Base-by-base conservation (phyloP, 176 grass and related monocot species). In the Carex scoparia region DNA sequence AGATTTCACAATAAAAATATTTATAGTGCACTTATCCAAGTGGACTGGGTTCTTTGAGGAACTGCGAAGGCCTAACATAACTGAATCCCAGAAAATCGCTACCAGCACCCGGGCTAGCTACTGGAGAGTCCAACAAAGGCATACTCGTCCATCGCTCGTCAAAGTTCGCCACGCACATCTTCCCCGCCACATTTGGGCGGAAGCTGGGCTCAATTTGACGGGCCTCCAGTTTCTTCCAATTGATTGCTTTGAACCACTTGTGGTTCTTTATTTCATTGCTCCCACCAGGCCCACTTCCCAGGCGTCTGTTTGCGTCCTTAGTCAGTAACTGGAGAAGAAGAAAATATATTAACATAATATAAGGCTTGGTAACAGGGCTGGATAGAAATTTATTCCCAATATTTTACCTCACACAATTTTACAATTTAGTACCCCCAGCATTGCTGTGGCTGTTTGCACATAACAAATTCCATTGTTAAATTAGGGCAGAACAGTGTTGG, bases 241-340 rank as follows among this genome's bases (percentile, higher is more conserved):
- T 94, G 23, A 98, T 88, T 56, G 88, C 44, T 81, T 98, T 98
- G 88, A 98, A 94, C 96, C 96, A 98, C 48, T 94, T 98, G 80
- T 98, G 96, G 16, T 89, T 95, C 71, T 95, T 95, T 83, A 98
- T 92, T 84, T 98, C 93, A 2, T 92, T 85, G 42, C 93, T 92
- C 14, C 91, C 91, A 0, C 85, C 82, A 11, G 84, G 70, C 33
- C 93, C 93, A 28, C 88, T 89, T 16, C 96, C 96, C 14, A 98
- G 70, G 14, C 96, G 87, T 75, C 81, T 94, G 88, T 69, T 86
- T 68, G 89, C 90, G 80, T 98, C 96, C 90, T 98, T 98, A 86
- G 88, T 91, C 65, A 98, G 88, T 55, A 98, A 87, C 96, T 98
- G 88, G 2, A 69, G 42, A 75, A 64, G 1, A 56, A 15, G 0